Evolutionary conservation across 2,329 filamentous ascomycete species (phyloP).

Genomic region (Fusarium avenaceum): DNA sequence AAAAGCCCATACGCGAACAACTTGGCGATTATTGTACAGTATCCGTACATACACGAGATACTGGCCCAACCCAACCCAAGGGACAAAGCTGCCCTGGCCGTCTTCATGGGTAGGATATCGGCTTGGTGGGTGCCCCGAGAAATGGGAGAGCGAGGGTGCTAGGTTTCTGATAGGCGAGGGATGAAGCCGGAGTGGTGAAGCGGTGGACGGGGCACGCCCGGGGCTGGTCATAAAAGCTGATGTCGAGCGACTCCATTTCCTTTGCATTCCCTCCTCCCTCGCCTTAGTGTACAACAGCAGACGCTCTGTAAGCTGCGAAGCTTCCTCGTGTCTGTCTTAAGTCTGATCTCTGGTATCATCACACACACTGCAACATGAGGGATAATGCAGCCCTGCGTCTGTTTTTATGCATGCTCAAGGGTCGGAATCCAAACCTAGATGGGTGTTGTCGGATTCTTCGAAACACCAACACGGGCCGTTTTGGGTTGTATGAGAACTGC

Average conservation of each 20-base stretch:
- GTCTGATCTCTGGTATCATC: constrained; percentile 5
- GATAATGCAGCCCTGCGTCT: constrained; percentile 1
- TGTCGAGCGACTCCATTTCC: constrained; percentile 31
- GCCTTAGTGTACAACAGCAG: not conserved
- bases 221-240: constrained; percentile 32
- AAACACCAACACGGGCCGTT: constrained; percentile 24
- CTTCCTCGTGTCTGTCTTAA: not conserved
- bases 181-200: constrained; percentile 43
- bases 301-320: not conserved
- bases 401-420: constrained; percentile 18
- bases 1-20: constrained; percentile 5
- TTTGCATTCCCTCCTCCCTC: not conserved
- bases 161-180: constrained; percentile 43
- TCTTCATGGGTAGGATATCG: constrained; percentile 35
- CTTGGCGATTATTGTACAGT: constrained; percentile 15
- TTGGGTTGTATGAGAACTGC: constrained; percentile 23
- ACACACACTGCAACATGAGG: not conserved
- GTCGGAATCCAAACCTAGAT: constrained; percentile 31
- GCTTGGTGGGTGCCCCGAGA: constrained; percentile 38
- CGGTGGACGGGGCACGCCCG: constrained; percentile 40
- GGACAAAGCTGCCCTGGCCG: constrained; percentile 31
- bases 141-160: constrained; percentile 43
- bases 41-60: constrained; percentile 18
- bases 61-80: constrained; percentile 24
- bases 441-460: constrained; percentile 17